Evolutionary conservation across 805 yeast genomes (phyloP).

Genomic region (Yarrowia sp.): DNA sequence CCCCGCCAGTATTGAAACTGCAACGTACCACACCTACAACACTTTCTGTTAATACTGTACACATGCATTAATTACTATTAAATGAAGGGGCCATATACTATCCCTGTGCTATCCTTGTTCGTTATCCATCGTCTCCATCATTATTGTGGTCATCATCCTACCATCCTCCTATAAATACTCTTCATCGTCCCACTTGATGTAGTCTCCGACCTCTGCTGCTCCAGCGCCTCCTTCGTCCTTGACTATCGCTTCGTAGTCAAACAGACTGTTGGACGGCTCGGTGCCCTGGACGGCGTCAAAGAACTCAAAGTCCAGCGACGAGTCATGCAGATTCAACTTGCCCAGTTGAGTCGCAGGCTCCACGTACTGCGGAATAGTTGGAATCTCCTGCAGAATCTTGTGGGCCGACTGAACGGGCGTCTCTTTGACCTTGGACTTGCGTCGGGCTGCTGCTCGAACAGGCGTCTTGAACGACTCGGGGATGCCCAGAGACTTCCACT

Average conservation of each 20-base stretch:
- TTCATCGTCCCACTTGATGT: conserved; percentile 36
- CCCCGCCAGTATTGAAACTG: too few relatives aligned
- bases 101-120: neutral
- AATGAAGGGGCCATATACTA: neutral
- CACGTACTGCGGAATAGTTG: conserved; percentile 27
- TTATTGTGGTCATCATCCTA: too few relatives aligned
- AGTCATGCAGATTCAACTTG: conserved; percentile 20
- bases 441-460: neutral
- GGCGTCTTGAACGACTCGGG: conserved; percentile 35
- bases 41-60: neutral
- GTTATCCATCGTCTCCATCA: neutral
- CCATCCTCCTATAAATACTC: conserved; percentile 23
- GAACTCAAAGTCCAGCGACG: conserved; percentile 36
- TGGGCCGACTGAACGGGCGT: conserved; percentile 19
- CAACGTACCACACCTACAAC: too few relatives aligned
- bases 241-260: conserved; percentile 29
- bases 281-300: conserved; percentile 32
- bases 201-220: conserved; percentile 14
- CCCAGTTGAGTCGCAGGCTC: conserved; percentile 35
- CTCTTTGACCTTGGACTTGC: conserved; percentile 25
- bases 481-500: conserved; percentile 33
- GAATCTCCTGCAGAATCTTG: conserved; percentile 30
- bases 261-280: conserved; percentile 23
- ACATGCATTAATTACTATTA: conserved; percentile 32
- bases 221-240: conserved; percentile 18